phyloP scores from a whole-genome alignment of 1,284 basidiomycete species.

The Cystobasidiaceae sp. region DNA sequence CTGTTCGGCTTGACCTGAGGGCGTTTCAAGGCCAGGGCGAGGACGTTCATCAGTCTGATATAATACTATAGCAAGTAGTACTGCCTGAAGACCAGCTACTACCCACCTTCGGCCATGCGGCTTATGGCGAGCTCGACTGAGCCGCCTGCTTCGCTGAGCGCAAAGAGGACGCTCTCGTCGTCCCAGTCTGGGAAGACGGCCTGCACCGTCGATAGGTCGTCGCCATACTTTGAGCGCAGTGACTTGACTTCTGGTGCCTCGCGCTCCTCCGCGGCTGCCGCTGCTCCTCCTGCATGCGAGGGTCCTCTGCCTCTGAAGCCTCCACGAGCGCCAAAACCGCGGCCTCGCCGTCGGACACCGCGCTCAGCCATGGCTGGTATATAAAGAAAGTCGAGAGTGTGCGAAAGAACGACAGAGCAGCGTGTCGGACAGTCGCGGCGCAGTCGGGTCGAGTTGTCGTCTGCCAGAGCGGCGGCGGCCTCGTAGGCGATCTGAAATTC shows the following conservation, averaged over 20 bases:
- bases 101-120: constrained; percentile 72
- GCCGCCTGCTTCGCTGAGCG: constrained; percentile 66
- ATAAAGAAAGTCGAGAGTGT: background rate
- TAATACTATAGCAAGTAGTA: background rate
- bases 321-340: constrained; percentile 12
- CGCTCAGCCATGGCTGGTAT: constrained; percentile 5
- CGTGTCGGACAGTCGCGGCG: no score
- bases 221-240: constrained; percentile 16
- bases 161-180: constrained; percentile 70
- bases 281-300: background rate
- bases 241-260: constrained; percentile 14
- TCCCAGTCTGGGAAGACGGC: constrained; percentile 74
- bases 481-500: no score
- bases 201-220: constrained; percentile 50
- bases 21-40: no score
- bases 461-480: no score
- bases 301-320: constrained; percentile 4
- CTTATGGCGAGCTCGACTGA: constrained; percentile 68
- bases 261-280: background rate
- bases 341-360: constrained; percentile 2
- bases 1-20: constrained; percentile 28
- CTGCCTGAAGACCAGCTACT: background rate
- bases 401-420: no score
- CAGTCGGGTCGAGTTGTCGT: no score
- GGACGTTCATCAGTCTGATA: background rate